Evolutionary conservation across 2,329 filamentous ascomycete species (phyloP).

Genomic region (Huntiella bhutanensis): DNA sequence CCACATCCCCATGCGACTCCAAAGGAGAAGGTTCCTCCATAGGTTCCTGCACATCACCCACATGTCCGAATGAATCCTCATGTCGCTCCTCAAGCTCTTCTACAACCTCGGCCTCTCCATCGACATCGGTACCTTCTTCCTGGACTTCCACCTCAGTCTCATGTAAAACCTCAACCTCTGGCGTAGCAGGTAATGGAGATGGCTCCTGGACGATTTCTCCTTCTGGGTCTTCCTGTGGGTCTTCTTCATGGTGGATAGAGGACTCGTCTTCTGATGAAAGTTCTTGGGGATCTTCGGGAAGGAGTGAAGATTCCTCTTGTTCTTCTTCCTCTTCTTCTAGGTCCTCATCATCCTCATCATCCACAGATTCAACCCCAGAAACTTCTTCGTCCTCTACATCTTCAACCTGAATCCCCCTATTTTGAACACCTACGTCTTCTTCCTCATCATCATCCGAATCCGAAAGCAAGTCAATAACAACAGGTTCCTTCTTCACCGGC

Average conservation of each 20-base stretch:
- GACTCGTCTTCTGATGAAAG: too few relatives aligned
- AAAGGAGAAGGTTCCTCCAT: neutral
- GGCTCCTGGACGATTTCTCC: too few relatives aligned
- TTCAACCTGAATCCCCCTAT: neutral
- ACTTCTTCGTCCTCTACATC: neutral
- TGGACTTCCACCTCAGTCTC: neutral
- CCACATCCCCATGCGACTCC: neutral
- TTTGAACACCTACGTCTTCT: neutral
- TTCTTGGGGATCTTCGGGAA: too few relatives aligned
- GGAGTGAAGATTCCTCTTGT: too few relatives aligned
- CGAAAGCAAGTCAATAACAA: conserved; percentile 29
- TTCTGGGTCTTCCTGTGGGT: too few relatives aligned
- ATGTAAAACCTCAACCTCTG: neutral
- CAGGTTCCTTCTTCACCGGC: conserved; percentile 16
- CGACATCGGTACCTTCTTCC: conserved; percentile 3
- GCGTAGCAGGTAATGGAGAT: neutral
- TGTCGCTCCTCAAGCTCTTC: conserved; percentile 5
- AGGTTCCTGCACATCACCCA: neutral
- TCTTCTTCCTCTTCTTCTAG: neutral
- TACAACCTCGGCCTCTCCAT: conserved; percentile 1
- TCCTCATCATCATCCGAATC: conserved; percentile 23
- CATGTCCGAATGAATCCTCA: neutral
- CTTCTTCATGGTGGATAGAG: too few relatives aligned
- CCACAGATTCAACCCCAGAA: neutral
- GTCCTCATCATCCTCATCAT: neutral